phyloP scores from a whole-genome alignment of 768 basidiomycete species.

The Pulveroboletus sp. region DNA sequence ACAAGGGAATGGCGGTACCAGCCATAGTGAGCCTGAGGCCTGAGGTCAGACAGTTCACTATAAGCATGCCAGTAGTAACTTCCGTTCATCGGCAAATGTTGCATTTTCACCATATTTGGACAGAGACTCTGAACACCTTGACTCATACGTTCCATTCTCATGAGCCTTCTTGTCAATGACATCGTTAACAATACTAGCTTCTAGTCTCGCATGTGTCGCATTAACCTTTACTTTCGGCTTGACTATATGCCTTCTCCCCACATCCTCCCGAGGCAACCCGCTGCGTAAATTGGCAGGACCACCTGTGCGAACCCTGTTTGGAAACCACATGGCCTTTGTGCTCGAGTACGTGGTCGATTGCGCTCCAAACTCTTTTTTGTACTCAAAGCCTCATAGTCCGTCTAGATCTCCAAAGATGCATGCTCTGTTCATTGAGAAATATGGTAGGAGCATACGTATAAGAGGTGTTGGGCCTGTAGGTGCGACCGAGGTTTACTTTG shows the following conservation, averaged over 20 bases:
- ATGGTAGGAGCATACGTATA: constrained; percentile 68
- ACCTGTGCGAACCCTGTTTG: constrained; percentile 44
- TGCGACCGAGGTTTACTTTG: constrained; percentile 8
- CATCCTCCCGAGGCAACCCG: constrained; percentile 37
- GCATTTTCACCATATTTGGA: not conserved
- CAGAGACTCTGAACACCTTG: constrained; percentile 2
- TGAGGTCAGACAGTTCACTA: no score
- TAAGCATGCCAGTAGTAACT: no score
- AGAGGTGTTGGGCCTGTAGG: constrained; percentile 66
- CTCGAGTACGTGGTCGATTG: constrained; percentile 53
- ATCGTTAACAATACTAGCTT: not conserved
- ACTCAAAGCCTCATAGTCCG: constrained; percentile 38
- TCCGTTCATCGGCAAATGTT: no score
- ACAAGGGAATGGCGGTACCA: no score
- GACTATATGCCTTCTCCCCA: constrained; percentile 24
- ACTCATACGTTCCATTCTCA: not conserved
- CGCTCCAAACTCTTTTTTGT: not conserved
- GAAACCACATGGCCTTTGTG: constrained; percentile 50
- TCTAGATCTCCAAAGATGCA: constrained; percentile 50
- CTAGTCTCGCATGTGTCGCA: constrained; percentile 8
- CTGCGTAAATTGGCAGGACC: constrained; percentile 61
- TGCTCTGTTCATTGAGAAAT: constrained; percentile 49
- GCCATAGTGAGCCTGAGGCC: no score
- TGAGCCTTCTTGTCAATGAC: not conserved
- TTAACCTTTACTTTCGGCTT: constrained; percentile 15